Conservation (phyloP, 208 protist genomes). For the Leishmania gerbilli region DNA sequence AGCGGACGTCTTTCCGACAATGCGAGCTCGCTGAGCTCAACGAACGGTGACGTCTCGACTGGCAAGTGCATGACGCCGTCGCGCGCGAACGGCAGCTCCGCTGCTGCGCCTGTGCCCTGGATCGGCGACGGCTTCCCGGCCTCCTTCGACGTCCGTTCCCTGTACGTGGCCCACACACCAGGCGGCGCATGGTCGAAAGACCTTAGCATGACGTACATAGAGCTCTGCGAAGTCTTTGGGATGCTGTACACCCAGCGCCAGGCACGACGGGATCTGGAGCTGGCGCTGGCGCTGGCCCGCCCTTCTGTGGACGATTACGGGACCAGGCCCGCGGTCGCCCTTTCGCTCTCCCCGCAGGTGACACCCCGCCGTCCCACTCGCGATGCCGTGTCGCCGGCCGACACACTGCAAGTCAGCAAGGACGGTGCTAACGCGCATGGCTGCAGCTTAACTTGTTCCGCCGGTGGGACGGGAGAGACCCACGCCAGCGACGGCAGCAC, state of each 20-base stretch:
- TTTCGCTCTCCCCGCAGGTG: slow-evolving; percentile 15
- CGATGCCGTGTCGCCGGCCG: not conserved
- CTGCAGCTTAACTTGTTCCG: not conserved
- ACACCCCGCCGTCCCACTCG: slow-evolving; percentile 20
- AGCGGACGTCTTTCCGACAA: not conserved
- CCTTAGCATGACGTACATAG: slow-evolving; percentile 41
- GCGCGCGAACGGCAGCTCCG: not conserved
- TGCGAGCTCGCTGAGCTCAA: not conserved
- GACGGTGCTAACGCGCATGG: slow-evolving; percentile 5
- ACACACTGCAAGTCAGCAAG: slow-evolving; percentile 16
- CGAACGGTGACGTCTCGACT: not conserved
- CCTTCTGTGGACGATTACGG: not conserved
- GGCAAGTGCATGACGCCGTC: not conserved
- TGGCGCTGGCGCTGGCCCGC: slow-evolving; percentile 22
- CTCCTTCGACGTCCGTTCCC: slow-evolving; percentile 19
- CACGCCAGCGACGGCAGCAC: slow-evolving; percentile 7
- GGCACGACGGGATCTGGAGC: slow-evolving; percentile 46
- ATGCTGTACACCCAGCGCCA: slow-evolving; percentile 36
- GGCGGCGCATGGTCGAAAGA: slow-evolving; percentile 48
- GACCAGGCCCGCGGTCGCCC: not conserved
- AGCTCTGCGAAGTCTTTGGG: slow-evolving; percentile 43
- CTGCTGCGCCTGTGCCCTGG: slow-evolving; percentile 4
- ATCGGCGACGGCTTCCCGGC: slow-evolving; percentile 28
- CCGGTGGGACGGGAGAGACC: not conserved
- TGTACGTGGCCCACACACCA: slow-evolving; percentile 49